phyloP scores from a whole-genome alignment of 768 basidiomycete genomes.

The Mycena vulgaris region DNA sequence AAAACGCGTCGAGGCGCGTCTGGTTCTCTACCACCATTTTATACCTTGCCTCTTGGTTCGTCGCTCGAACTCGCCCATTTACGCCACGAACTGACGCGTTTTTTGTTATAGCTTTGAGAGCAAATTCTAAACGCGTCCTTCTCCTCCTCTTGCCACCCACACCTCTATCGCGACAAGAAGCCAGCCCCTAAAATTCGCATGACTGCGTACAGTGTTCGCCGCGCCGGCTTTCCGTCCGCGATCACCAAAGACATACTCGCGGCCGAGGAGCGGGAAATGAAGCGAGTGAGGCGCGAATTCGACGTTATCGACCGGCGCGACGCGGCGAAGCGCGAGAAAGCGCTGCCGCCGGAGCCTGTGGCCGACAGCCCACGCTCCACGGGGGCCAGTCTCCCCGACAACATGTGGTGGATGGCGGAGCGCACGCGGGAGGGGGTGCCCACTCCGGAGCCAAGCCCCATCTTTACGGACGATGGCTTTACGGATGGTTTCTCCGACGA shows the following conservation, averaged over 20 bases:
- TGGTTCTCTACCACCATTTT: not conserved
- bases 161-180: too few relatives aligned
- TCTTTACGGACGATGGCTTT: too few relatives aligned
- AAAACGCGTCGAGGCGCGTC: not conserved
- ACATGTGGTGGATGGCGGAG: too few relatives aligned
- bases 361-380: not conserved
- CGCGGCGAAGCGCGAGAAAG: not conserved
- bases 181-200: too few relatives aligned
- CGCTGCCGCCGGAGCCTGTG: not conserved
- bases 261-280: constrained; percentile 7
- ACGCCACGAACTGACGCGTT: not conserved
- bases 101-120: not conserved
- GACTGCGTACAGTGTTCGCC: not conserved
- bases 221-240: not conserved
- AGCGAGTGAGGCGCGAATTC: not conserved
- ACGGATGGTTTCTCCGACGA: too few relatives aligned
- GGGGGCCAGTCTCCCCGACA: too few relatives aligned
- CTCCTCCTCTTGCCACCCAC: not conserved
- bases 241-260: not conserved
- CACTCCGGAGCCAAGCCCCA: too few relatives aligned
- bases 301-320: not conserved
- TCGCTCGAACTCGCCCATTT: not conserved
- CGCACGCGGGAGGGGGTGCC: too few relatives aligned
- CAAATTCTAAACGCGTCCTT: not conserved
- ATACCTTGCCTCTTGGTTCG: not conserved